These are phyloP conservation scores for Colletotrichum sublineola DNA, from an alignment of 2,329 filamentous ascomycete genomes.

Conservation along the genomic window DNA sequence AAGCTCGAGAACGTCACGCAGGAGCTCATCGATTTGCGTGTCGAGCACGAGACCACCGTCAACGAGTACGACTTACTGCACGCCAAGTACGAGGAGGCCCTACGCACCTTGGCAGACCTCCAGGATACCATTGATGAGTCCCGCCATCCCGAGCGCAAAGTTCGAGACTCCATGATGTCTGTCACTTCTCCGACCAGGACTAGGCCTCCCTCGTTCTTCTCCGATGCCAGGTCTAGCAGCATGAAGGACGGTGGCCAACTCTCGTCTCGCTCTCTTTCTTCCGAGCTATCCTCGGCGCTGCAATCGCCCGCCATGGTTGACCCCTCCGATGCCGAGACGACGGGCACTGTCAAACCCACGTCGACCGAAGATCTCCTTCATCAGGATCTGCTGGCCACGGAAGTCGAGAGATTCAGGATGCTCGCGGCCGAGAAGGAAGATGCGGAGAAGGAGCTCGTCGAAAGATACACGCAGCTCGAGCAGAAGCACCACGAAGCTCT, in stretches of 20 bases:
- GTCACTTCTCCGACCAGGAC: constrained; percentile 62
- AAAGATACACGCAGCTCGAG: constrained; percentile 87
- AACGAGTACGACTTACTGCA: constrained; percentile 86
- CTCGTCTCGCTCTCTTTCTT: constrained; percentile 91
- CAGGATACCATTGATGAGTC: constrained; percentile 88
- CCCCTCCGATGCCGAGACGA: constrained; percentile 70
- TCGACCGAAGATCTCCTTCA: constrained; percentile 54
- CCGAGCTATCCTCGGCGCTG: constrained; percentile 90
- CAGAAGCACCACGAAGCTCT: constrained; percentile 84
- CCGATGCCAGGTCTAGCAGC: constrained; percentile 78
- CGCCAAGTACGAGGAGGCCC: constrained; percentile 89
- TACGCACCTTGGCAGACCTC: constrained; percentile 84
- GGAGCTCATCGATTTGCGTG: constrained; percentile 89
- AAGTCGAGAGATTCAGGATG: constrained; percentile 78
- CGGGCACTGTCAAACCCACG: constrained; percentile 58
- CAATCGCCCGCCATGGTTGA: constrained; percentile 78
- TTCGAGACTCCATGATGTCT: constrained; percentile 70
- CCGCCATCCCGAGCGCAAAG: constrained; percentile 68
- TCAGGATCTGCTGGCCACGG: constrained; percentile 65
- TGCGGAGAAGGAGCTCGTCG: constrained; percentile 78
- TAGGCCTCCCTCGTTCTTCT: constrained; percentile 87
- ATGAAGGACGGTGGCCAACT: constrained; percentile 75
- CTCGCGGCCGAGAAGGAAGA: constrained; percentile 83
- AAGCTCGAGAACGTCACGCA: constrained; percentile 93
- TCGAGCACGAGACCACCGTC: constrained; percentile 89